These are phyloP conservation scores for Mycotypha africana DNA, from an alignment of 371 early-diverging fungal genomes.

Conservation along the genomic window DNA sequence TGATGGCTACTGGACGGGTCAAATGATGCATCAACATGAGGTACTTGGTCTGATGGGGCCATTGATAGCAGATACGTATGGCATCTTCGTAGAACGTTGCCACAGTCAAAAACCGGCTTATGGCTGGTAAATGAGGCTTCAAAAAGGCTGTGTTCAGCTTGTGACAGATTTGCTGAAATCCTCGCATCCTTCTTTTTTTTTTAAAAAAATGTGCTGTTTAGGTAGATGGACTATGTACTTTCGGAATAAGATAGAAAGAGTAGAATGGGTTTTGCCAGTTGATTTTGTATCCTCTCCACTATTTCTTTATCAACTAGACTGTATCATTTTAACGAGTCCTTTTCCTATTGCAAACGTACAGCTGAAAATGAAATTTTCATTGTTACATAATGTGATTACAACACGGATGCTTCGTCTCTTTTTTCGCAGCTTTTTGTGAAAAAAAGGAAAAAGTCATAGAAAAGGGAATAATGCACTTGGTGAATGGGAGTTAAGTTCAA, in stretches of 20 bases:
- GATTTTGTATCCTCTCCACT: background rate
- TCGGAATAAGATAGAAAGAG: background rate
- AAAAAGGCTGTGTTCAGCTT: constrained; percentile 69
- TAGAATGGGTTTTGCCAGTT: background rate
- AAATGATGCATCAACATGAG: constrained; percentile 75
- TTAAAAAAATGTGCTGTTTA: background rate
- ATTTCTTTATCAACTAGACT: background rate
- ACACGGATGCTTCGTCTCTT: no score
- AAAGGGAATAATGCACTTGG: no score
- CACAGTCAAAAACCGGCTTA: constrained; percentile 88
- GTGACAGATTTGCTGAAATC: constrained; percentile 74
- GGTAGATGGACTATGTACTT: no score
- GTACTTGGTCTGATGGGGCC: constrained; percentile 81
- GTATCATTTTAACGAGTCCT: no score
- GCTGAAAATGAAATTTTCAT: no score
- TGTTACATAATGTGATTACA: no score
- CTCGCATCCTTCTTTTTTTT: constrained; percentile 24
- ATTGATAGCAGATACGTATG: constrained; percentile 81
- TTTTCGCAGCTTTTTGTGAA: no score
- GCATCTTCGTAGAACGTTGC: constrained; percentile 96
- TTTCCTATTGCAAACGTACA: no score
- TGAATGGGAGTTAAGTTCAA: no score
- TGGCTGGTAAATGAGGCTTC: constrained; percentile 86
- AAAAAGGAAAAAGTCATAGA: no score
- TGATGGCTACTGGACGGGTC: constrained; percentile 67